These are phyloP conservation scores for Xylaria bambusicola DNA, from an alignment of 495 filamentous ascomycete genomes.

Conservation along the genomic window DNA sequence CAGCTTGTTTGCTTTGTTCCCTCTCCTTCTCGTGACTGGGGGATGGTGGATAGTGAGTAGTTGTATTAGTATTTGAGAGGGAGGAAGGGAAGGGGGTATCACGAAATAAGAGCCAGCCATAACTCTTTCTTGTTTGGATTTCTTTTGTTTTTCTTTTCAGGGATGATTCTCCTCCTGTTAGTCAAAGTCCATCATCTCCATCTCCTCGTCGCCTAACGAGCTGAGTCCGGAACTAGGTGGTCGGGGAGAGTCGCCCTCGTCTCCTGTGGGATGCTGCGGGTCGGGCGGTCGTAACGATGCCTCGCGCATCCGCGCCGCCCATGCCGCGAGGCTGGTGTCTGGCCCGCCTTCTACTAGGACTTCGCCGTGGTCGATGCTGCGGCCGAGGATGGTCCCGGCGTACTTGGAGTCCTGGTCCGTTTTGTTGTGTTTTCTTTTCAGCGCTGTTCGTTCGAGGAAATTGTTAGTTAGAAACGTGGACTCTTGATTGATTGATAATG, in stretches of 20 bases:
- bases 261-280: slow-evolving; percentile 15
- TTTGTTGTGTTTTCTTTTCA: slow-evolving; percentile 86
- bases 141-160: neutral
- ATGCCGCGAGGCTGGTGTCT: slow-evolving; percentile 65
- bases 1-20: too few species aligned
- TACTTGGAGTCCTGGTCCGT: slow-evolving; percentile 77
- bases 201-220: slow-evolving; percentile 49
- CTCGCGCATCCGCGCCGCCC: slow-evolving; percentile 48
- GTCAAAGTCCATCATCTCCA: slow-evolving; percentile 44
- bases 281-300: slow-evolving; percentile 26
- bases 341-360: slow-evolving; percentile 72
- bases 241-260: slow-evolving; percentile 38
- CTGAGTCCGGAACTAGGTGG: slow-evolving; percentile 54
- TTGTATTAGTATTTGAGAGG: neutral
- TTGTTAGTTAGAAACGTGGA: slow-evolving; percentile 18
- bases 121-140: too few species aligned
- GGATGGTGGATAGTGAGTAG: too few species aligned
- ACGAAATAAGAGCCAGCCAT: neutral
- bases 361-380: slow-evolving; percentile 63
- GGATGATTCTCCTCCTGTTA: neutral
- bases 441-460: slow-evolving; percentile 35
- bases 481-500: too few species aligned
- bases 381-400: slow-evolving; percentile 76
- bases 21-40: too few species aligned
- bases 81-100: slow-evolving; percentile 2